These are phyloP conservation scores for Cercospora sesami DNA, from an alignment of 2,329 filamentous ascomycete species.

Conservation along the genomic window DNA sequence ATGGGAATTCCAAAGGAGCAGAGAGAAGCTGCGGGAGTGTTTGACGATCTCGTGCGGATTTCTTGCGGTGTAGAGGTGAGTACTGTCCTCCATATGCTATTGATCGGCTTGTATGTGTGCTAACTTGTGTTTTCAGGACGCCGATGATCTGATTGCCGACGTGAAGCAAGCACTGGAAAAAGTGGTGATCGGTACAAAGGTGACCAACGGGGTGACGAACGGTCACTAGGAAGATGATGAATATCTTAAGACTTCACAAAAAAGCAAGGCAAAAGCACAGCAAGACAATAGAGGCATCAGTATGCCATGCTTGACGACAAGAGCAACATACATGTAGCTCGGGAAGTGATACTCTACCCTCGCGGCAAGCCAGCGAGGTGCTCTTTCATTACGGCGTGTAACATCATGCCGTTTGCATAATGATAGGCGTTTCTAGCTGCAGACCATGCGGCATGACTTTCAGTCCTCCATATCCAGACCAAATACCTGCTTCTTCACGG, in stretches of 20 bases:
- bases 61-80: slow-evolving; percentile 80
- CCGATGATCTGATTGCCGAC: slow-evolving; percentile 78
- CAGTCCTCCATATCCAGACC: slow-evolving; percentile 37
- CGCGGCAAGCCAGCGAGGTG: not conserved
- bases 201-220: slow-evolving; percentile 42
- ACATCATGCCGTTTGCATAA: not conserved
- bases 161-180: slow-evolving; percentile 78
- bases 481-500: slow-evolving; percentile 53
- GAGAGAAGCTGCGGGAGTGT: slow-evolving; percentile 89
- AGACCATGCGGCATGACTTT: slow-evolving; percentile 15
- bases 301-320: not conserved
- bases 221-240: slow-evolving; percentile 14
- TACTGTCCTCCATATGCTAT: not conserved
- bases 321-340: not conserved
- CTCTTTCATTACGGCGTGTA: not conserved
- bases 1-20: slow-evolving; percentile 88
- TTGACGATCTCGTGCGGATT: slow-evolving; percentile 87
- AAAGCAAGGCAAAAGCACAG: slow-evolving; percentile 10
- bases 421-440: not conserved
- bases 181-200: slow-evolving; percentile 60
- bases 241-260: not conserved
- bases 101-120: not conserved
- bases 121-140: slow-evolving; percentile 55
- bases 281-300: slow-evolving; percentile 11
- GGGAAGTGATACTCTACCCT: not conserved